Percentiles rank a stretch among this genome's conserved stretches.
Conservation (phyloP, 805 yeast genomes). For the Pichia rugopelliculosa region DNA sequence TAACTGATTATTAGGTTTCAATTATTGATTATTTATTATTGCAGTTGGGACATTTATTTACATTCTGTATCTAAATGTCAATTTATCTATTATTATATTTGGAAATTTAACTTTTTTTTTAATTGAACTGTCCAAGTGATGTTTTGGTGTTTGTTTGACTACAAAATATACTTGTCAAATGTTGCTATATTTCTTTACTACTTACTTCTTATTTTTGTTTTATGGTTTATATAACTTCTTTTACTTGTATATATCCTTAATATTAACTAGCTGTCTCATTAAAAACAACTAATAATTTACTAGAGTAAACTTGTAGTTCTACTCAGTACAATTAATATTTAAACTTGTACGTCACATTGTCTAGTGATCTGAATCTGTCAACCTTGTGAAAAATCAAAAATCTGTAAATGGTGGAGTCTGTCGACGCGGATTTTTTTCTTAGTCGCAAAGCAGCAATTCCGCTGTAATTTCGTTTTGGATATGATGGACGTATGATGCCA, state of each 20-base stretch:
- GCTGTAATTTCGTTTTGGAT: neutral
- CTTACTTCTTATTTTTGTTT: neutral
- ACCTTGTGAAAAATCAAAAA: too few species aligned
- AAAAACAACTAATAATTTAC: neutral
- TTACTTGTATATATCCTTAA: neutral
- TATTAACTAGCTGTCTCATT: neutral
- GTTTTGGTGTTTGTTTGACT: neutral
- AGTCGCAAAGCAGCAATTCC: neutral
- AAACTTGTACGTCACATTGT: too few species aligned
- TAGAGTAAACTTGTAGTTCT: too few species aligned
- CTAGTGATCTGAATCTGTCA: too few species aligned
- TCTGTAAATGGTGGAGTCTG: neutral
- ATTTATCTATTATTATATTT: neutral
- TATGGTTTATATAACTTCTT: neutral
- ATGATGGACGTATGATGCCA: neutral
- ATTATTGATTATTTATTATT: neutral
- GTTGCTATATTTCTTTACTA: neutral
- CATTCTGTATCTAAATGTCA: neutral
- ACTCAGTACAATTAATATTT: too few species aligned
- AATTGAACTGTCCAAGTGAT: neutral
- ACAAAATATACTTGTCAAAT: neutral
- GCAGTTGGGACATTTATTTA: neutral
- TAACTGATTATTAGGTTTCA: neutral
- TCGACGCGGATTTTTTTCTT: neutral
- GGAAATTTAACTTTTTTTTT: neutral